Evolutionary conservation across 2,329 filamentous ascomycete genomes (phyloP).

Genomic region (Fusarium nygamai): DNA sequence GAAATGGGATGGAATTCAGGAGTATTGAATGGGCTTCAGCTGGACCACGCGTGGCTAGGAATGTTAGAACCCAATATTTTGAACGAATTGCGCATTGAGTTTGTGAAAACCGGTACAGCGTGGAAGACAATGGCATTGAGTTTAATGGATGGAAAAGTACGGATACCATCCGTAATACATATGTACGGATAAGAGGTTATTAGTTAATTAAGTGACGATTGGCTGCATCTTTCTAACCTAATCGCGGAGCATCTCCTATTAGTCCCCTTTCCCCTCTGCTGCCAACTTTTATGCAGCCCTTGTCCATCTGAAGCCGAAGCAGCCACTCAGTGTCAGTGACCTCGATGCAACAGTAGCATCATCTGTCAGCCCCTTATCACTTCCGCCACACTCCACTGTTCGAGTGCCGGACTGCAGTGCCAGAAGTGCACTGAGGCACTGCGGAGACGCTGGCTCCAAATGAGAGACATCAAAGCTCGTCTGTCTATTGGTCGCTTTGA

Average conservation of each 20-base stretch:
- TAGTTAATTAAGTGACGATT: not conserved
- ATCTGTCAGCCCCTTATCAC: slow-evolving; percentile 20
- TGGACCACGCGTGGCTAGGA: not conserved
- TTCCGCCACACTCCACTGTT: slow-evolving; percentile 12
- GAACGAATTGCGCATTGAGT: not conserved
- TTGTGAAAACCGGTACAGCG: not conserved
- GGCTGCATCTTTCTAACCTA: slow-evolving; percentile 24
- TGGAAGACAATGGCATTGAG: not conserved
- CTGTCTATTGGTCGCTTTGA: slow-evolving; percentile 19
- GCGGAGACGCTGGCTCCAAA: slow-evolving; percentile 9
- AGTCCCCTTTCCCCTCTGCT: slow-evolving; percentile 5
- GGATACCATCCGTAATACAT: not conserved
- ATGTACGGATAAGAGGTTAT: not conserved
- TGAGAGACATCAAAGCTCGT: not conserved
- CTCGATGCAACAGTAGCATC: slow-evolving; percentile 10
- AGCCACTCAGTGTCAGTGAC: slow-evolving; percentile 30
- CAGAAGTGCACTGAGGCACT: not conserved
- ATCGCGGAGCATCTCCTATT: slow-evolving; percentile 16
- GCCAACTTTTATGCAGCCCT: slow-evolving; percentile 22
- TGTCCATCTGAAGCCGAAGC: slow-evolving; percentile 10
- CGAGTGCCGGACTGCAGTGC: slow-evolving; percentile 3
- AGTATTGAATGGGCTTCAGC: slow-evolving; percentile 15
- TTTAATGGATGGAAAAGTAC: not conserved
- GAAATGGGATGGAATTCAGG: slow-evolving; percentile 18
- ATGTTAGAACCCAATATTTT: not conserved